Evolutionary conservation across 768 basidiomycete species (phyloP).

Genomic region (Daedaleopsis sinensis): DNA sequence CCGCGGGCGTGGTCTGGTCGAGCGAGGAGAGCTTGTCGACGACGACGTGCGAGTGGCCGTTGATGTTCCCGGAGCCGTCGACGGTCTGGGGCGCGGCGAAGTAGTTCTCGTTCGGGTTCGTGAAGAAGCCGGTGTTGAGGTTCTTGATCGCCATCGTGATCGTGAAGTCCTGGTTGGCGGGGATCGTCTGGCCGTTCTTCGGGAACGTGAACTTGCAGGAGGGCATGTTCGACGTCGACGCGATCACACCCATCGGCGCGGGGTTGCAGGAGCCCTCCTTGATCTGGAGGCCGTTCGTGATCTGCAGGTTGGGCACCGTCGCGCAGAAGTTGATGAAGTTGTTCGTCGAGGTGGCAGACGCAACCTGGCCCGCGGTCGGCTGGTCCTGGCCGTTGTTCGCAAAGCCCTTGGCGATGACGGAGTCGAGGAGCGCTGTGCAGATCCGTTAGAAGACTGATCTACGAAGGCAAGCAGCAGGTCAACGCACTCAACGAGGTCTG

Average conservation of each 20-base stretch:
- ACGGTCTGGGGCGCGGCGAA: constrained; percentile 55
- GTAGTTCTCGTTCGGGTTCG: constrained; percentile 56
- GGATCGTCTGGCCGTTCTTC: constrained; percentile 46
- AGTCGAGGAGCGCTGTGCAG: constrained; percentile 42
- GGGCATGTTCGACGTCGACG: constrained; percentile 54
- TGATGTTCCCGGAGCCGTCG: constrained; percentile 49
- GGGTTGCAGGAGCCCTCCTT: constrained; percentile 48
- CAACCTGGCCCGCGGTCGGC: constrained; percentile 46
- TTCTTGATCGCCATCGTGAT: constrained; percentile 51
- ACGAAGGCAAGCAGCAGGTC: background rate
- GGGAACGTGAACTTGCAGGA: constrained; percentile 56
- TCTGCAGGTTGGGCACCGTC: constrained; percentile 48
- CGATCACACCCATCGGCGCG: constrained; percentile 60
- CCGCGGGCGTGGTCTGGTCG: constrained; percentile 47
- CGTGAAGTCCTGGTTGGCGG: constrained; percentile 52
- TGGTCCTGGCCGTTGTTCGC: constrained; percentile 49
- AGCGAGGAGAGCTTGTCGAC: constrained; percentile 54
- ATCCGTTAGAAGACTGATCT: background rate
- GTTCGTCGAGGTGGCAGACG: constrained; percentile 61
- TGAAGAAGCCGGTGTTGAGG: constrained; percentile 59
- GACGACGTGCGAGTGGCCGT: constrained; percentile 67
- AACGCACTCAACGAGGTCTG: constrained; percentile 47
- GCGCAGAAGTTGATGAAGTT: constrained; percentile 75
- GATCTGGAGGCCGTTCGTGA: constrained; percentile 64
- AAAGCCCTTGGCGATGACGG: constrained; percentile 57